Conservation (phyloP, 176 grass and related monocot genomes). For the Leersia perrieri region DNA sequence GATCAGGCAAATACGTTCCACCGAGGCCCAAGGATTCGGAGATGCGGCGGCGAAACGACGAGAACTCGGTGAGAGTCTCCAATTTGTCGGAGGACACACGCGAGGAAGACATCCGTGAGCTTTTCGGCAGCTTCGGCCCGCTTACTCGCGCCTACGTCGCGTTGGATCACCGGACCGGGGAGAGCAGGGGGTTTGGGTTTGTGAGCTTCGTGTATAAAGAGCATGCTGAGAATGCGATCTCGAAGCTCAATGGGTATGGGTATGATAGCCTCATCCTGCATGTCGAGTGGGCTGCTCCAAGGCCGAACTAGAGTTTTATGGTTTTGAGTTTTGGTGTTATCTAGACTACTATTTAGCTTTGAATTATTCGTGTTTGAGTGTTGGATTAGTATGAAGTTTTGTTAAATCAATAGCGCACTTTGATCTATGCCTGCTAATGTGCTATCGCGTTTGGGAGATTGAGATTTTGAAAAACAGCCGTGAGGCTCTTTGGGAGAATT, state of each 20-base stretch:
- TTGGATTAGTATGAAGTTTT: background rate
- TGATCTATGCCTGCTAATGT: too few relatives aligned
- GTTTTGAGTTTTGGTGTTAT: background rate
- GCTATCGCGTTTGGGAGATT: too few relatives aligned
- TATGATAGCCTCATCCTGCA: constrained; percentile 63
- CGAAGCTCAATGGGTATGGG: constrained; percentile 61
- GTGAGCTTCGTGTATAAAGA: constrained; percentile 48
- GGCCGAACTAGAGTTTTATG: constrained; percentile 28
- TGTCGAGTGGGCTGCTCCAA: constrained; percentile 56
- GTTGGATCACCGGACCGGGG: constrained; percentile 42
- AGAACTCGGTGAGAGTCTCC: constrained; percentile 54
- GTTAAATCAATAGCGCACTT: too few relatives aligned
- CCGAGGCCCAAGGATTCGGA: constrained; percentile 48
- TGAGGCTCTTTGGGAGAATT: too few relatives aligned
- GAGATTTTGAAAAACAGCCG: too few relatives aligned
- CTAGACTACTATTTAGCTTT: background rate
- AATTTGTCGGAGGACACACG: constrained; percentile 61
- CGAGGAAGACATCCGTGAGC: constrained; percentile 45
- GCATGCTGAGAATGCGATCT: constrained; percentile 56
- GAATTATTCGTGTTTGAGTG: background rate
- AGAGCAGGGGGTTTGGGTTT: constrained; percentile 54
- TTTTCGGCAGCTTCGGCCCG: constrained; percentile 45
- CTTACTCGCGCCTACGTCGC: constrained; percentile 51
- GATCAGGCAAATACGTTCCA: constrained; percentile 28
- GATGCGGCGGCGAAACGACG: constrained; percentile 37